These are phyloP conservation scores for Caloboletus firmus DNA, from an alignment of 1,284 basidiomycete genomes.

Conservation along the genomic window DNA sequence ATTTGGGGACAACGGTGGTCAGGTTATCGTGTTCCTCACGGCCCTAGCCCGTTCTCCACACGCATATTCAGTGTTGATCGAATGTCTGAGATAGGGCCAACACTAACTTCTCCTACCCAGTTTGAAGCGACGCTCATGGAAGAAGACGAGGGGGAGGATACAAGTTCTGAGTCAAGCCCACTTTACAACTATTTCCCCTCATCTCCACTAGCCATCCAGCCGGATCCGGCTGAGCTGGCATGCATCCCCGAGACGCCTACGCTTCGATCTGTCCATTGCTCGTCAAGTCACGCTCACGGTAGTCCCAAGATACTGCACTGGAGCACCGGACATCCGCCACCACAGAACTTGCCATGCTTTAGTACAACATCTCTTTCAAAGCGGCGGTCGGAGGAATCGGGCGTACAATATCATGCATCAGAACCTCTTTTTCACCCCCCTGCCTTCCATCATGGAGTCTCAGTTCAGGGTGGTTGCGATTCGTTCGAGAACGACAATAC, in stretches of 20 bases:
- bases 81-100: slow-evolving; percentile 27
- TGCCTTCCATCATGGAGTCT: neutral
- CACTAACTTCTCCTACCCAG: slow-evolving; percentile 28
- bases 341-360: slow-evolving; percentile 1
- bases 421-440: neutral
- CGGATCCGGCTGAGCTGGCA: neutral
- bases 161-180: slow-evolving; percentile 18
- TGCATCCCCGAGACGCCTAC: neutral
- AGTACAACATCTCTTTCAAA: neutral
- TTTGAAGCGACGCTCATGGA: slow-evolving; percentile 23
- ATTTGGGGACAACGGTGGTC: slow-evolving; percentile 38
- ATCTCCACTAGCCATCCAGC: slow-evolving; percentile 10
- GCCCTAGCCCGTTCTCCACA: slow-evolving; percentile 32
- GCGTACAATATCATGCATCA: neutral
- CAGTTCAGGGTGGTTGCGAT: neutral
- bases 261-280: slow-evolving; percentile 1
- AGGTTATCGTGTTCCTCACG: slow-evolving; percentile 22
- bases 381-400: neutral
- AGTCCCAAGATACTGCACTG: neutral
- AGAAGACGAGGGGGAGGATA: slow-evolving; percentile 24
- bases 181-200: slow-evolving; percentile 9
- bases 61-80: slow-evolving; percentile 21
- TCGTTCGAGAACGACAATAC: neutral
- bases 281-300: neutral
- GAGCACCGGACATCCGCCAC: neutral